phyloP scores from a whole-genome alignment of 2,329 filamentous ascomycete genomes.

The Mycosphaerella sp. region DNA sequence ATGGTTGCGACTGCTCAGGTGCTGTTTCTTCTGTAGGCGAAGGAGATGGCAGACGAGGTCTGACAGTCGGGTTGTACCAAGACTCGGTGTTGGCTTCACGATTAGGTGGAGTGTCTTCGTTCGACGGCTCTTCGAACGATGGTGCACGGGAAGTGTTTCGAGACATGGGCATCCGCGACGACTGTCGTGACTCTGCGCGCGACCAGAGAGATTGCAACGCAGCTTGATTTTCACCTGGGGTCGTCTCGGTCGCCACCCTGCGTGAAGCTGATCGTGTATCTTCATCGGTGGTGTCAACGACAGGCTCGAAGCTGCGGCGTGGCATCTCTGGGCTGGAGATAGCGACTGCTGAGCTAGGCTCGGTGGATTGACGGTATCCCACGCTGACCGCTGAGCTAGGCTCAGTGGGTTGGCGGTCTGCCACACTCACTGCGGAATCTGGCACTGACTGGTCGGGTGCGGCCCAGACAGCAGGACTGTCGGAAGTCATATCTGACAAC shows the following conservation, averaged over 20 bases:
- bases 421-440: not conserved
- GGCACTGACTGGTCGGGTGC: not conserved
- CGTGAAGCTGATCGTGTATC: not conserved
- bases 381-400: constrained; percentile 3
- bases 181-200: constrained; percentile 6
- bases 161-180: constrained; percentile 5
- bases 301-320: constrained; percentile 5
- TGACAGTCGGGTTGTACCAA: constrained; percentile 6
- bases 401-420: not conserved
- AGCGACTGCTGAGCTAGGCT: constrained; percentile 3
- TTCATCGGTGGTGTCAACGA: not conserved
- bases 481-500: constrained; percentile 2
- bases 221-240: constrained; percentile 4
- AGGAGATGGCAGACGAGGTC: constrained; percentile 2
- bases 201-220: constrained; percentile 3
- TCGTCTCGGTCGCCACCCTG: constrained; percentile 2
- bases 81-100: constrained; percentile 7
- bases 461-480: not conserved
- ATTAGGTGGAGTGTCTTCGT: not conserved
- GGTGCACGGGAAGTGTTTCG: constrained; percentile 5
- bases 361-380: not conserved
- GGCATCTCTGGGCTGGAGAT: constrained; percentile 2
- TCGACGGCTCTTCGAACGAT: constrained; percentile 2
- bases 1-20: not conserved
- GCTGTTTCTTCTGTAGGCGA: not conserved